Conservation (phyloP, 371 early-diverging fungal species). For the Rhizopus sp. region DNA sequence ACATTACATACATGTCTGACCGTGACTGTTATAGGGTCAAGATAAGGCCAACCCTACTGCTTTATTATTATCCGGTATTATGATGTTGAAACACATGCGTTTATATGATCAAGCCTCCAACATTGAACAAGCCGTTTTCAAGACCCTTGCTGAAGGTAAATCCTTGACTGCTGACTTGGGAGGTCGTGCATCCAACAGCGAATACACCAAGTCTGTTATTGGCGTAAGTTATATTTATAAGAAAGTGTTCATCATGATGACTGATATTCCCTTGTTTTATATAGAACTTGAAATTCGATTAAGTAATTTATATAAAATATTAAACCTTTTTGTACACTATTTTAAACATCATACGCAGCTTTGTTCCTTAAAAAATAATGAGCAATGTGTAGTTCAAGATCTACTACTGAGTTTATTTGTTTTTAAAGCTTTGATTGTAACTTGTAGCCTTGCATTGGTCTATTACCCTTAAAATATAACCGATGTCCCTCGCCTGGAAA, state of each 20-base stretch:
- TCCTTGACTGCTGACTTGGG: conserved; percentile 92
- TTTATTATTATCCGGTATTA: conserved; percentile 87
- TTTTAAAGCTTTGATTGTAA: conserved; percentile 40
- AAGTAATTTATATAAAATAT: conserved; percentile 4
- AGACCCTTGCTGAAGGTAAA: conserved; percentile 94
- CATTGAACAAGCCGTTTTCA: conserved; percentile 90
- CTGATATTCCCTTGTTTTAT: conserved; percentile 21
- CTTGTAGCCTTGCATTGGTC: conserved; percentile 27
- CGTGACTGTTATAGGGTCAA: conserved; percentile 32
- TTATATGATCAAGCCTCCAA: conserved; percentile 74
- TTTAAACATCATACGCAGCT: not conserved
- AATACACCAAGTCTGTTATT: conserved; percentile 92
- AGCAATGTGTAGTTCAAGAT: too few species aligned
- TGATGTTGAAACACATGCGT: conserved; percentile 98
- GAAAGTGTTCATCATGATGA: conserved; percentile 1
- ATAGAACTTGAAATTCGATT: conserved; percentile 7
- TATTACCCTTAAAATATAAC: conserved; percentile 34
- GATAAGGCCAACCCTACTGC: conserved; percentile 94
- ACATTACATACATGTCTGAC: not conserved
- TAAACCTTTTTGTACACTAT: conserved; percentile 3
- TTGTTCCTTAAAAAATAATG: too few species aligned
- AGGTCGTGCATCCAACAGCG: conserved; percentile 88
- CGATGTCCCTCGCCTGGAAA: conserved; percentile 51
- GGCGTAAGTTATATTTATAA: conserved; percentile 19
- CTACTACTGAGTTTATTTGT: not conserved